Evolutionary conservation across 129 eudicot species (phyloP), one percentile per base, ranked within the genome.

Genomic region (Smallanthus sonchifolius): DNA sequence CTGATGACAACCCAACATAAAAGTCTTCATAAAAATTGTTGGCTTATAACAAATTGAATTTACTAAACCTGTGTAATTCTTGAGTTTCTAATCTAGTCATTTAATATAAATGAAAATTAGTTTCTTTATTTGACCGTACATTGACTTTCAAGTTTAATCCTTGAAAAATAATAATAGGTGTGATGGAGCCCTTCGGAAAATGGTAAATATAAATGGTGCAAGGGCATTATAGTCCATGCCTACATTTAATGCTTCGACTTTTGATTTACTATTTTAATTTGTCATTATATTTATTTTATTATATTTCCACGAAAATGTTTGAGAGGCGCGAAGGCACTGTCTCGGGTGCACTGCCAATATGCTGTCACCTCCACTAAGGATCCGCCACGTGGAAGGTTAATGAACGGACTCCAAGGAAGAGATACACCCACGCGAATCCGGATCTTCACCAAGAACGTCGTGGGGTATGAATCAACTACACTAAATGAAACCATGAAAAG

Each of bases 261-360:
- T 55, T 55, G 14, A 20, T 55, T 0, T 55, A 17, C 62, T 17
- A 55, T 17, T 17, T 55, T 19, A 6, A 54, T 2, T 2, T 16
- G 3, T 51, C 3, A 4, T 5, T 17, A n/a, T 6, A 8, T 51
- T 51, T n/a, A n/a, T 54, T 54, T 51, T 19, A 17, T 54, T 17
- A 54, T 15, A 16, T 51, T 51, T 52, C 24, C 30, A 52, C 28
- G 59, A 52, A 17, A 52, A 0, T 52, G 59, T 55, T 54, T 54
- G 60, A 19, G 60, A 20, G 62, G 62, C 62, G 62, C 62, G 62
- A 55, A 55, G 35, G 62, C 62, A 55, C 36, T 55, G 13, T 55
- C 62, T 55, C 15, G 62, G 62, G 62, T 55, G 14, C 20, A 55
- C 62, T 19, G 15, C 62, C 62, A 55, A 55, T 55, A 55, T 55